A percentile compares a stretch with the other conserved stretches of the same genome.
Conservation (phyloP, 768 basidiomycete species). For the Tulasnella calospora region DNA sequence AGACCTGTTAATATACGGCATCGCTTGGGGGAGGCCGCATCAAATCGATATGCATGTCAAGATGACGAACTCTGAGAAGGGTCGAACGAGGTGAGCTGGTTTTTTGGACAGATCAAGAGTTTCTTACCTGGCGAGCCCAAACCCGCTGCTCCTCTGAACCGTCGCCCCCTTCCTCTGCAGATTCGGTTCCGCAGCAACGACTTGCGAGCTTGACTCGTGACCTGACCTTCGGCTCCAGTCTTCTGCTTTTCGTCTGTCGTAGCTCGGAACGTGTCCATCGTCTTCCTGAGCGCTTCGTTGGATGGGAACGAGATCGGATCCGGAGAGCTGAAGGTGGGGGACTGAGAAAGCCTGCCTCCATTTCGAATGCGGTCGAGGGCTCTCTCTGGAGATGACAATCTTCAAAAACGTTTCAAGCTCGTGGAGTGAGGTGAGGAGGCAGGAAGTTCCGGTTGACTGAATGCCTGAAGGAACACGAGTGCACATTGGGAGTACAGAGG, state of each 20-base stretch:
- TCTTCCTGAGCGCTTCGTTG: not conserved
- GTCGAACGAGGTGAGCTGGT: too few species aligned
- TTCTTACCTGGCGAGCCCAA: constrained; percentile 3
- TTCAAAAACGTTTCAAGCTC: not conserved
- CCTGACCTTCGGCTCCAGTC: not conserved
- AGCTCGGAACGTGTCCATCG: not conserved
- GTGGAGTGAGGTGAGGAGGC: not conserved
- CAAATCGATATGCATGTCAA: not conserved
- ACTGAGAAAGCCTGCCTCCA: not conserved
- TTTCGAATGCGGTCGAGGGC: not conserved
- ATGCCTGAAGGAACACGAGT: constrained; percentile 5
- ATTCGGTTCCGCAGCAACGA: not conserved
- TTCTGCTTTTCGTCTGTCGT: not conserved
- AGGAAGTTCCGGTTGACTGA: constrained; percentile 37
- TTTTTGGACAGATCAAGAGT: not conserved
- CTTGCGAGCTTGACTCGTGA: constrained; percentile 1
- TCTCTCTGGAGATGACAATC: not conserved
- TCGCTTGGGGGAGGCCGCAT: not conserved
- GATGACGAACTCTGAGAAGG: not conserved
- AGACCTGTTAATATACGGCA: not conserved
- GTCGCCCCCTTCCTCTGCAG: not conserved
- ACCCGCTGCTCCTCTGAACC: not conserved
- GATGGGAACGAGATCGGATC: not conserved
- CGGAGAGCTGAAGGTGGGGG: not conserved
- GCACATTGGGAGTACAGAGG: not conserved